Conservation (phyloP, 345 rosid species). For the Populus simonii region DNA sequence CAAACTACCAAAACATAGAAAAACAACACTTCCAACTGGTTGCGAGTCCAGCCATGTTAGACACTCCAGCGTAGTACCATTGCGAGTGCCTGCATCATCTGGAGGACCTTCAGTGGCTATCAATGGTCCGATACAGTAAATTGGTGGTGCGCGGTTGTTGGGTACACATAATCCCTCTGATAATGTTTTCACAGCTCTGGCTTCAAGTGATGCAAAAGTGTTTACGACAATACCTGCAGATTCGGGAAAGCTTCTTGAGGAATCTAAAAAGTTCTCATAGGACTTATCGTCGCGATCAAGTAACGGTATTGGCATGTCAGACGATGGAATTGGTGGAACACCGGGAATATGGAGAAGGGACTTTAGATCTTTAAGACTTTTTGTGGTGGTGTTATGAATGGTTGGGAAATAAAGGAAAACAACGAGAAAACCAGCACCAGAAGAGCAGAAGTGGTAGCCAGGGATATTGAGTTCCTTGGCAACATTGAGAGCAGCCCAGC, state of each 20-base stretch:
- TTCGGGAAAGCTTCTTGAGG: no score
- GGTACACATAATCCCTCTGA: constrained; percentile 45
- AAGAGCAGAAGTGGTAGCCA: constrained; percentile 15
- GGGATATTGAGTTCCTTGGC: constrained; percentile 25
- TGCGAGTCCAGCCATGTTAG: constrained; percentile 44
- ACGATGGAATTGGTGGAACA: constrained; percentile 20
- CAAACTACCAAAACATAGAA: constrained; percentile 46
- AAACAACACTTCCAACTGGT: constrained; percentile 35
- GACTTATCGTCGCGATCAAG: constrained; percentile 19
- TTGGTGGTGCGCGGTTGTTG: constrained; percentile 27
- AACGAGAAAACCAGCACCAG: constrained; percentile 11
- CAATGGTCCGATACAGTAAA: constrained; percentile 59
- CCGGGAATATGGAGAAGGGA: constrained; percentile 26
- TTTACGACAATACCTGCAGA: constrained; percentile 49
- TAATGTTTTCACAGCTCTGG: constrained; percentile 32
- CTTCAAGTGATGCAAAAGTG: constrained; percentile 54
- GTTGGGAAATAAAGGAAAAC: constrained; percentile 11
- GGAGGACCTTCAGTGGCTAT: constrained; percentile 5
- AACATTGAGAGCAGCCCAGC: constrained; percentile 10
- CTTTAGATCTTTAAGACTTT: constrained; percentile 18
- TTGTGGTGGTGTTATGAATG: background rate
- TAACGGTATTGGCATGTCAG: constrained; percentile 16
- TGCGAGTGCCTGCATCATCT: background rate
- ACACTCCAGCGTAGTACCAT: constrained; percentile 14
- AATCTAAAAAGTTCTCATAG: constrained; percentile 16